These are phyloP conservation scores for Leccinum huronense DNA, from an alignment of 1,284 basidiomycete species.

Conservation along the genomic window DNA sequence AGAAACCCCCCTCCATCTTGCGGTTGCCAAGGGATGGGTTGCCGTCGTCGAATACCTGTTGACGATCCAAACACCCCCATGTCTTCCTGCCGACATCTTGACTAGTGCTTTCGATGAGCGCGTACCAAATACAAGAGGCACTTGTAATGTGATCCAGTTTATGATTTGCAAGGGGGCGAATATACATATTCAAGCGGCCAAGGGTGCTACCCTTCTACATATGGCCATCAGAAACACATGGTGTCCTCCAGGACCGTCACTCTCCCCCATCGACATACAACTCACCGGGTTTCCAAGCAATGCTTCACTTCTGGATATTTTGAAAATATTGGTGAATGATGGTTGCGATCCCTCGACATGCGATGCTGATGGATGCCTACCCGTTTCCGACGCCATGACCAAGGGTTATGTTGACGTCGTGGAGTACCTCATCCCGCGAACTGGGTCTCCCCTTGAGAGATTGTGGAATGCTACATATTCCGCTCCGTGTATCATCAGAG, in stretches of 20 bases:
- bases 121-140: neutral
- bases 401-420: neutral
- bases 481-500: accelerated
- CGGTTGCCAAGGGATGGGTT: neutral
- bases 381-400: conserved; percentile 2
- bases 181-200: neutral
- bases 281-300: neutral
- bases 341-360: conserved; percentile 11
- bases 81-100: conserved; percentile 7
- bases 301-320: neutral
- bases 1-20: conserved; percentile 2
- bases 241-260: too few species aligned
- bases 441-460: neutral
- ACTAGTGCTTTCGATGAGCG: neutral
- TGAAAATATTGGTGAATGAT: neutral
- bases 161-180: neutral
- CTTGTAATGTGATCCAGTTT: neutral
- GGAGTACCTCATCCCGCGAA: conserved; percentile 3
- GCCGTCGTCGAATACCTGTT: conserved; percentile 1
- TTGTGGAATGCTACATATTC: neutral
- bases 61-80: neutral
- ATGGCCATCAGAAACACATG: neutral
- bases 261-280: neutral
- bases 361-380: neutral
- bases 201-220: conserved; percentile 7